phyloP scores from a whole-genome alignment of 192 early-diverging fungal species.

The Coemansia sp. region DNA sequence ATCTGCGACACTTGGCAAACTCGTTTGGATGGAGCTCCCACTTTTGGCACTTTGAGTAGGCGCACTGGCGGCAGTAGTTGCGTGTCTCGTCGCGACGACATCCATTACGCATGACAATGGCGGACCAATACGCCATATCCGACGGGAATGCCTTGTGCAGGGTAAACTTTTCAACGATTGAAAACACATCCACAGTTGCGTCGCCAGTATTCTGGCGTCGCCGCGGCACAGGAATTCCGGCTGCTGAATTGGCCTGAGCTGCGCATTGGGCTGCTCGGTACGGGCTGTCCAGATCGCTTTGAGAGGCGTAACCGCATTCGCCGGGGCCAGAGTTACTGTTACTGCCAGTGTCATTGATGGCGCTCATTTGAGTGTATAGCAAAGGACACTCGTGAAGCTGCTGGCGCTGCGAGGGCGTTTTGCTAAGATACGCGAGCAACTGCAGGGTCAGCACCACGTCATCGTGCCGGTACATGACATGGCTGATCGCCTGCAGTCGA shows the following conservation, averaged over 20 bases:
- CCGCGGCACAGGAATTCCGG: slow-evolving; percentile 30
- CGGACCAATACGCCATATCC: slow-evolving; percentile 70
- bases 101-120: slow-evolving; percentile 79
- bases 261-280: slow-evolving; percentile 38
- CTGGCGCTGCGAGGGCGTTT: slow-evolving; percentile 83
- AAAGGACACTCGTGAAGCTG: slow-evolving; percentile 47
- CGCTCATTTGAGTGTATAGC: slow-evolving; percentile 34
- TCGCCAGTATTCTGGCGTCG: slow-evolving; percentile 24
- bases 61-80: slow-evolving; percentile 76
- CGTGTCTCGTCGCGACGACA: slow-evolving; percentile 76
- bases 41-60: slow-evolving; percentile 75
- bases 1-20: slow-evolving; percentile 87
- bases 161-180: slow-evolving; percentile 76
- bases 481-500: slow-evolving; percentile 41
- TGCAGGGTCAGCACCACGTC: slow-evolving; percentile 83
- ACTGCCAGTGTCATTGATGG: not conserved
- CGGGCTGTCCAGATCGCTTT: slow-evolving; percentile 33
- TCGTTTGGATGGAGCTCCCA: slow-evolving; percentile 75
- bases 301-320: slow-evolving; percentile 25
- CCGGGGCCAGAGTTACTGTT: not conserved
- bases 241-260: slow-evolving; percentile 27
- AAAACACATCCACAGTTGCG: slow-evolving; percentile 67
- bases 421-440: slow-evolving; percentile 86
- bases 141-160: slow-evolving; percentile 64
- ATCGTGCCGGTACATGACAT: slow-evolving; percentile 76